phyloP scores from a whole-genome alignment of 1,284 basidiomycete species.

The Lignosus rhinocerotis region DNA sequence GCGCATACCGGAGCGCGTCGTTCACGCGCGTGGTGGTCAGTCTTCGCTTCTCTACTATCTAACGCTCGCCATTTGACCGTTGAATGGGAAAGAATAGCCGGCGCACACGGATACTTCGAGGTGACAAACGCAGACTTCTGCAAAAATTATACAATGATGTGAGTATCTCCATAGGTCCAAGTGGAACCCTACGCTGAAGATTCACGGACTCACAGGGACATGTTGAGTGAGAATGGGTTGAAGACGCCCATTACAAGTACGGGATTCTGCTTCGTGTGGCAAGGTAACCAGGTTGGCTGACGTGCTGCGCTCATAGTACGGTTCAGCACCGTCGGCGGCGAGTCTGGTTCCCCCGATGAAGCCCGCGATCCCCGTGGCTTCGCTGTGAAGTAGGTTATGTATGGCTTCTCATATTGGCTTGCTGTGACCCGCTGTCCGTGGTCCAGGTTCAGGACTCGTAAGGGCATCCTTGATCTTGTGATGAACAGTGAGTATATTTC shows the following conservation, averaged over 20 bases:
- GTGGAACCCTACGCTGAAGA: slow-evolving; percentile 50
- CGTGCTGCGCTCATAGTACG: slow-evolving; percentile 68
- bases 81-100: slow-evolving; percentile 29
- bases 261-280: neutral
- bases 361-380: slow-evolving; percentile 84
- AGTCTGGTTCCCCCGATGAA: slow-evolving; percentile 85
- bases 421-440: neutral
- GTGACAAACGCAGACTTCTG: slow-evolving; percentile 34
- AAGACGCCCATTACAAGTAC: slow-evolving; percentile 26
- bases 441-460: slow-evolving; percentile 54
- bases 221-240: slow-evolving; percentile 28
- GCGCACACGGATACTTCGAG: slow-evolving; percentile 61
- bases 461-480: slow-evolving; percentile 89
- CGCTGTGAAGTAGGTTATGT: slow-evolving; percentile 27
- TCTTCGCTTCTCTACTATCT: neutral
- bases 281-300: neutral
- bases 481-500: slow-evolving; percentile 60
- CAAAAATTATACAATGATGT: slow-evolving; percentile 31
- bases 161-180: slow-evolving; percentile 31
- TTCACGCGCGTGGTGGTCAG: slow-evolving; percentile 43
- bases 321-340: slow-evolving; percentile 90
- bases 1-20: slow-evolving; percentile 43
- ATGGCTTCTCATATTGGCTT: neutral
- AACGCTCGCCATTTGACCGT: neutral
- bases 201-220: slow-evolving; percentile 17